Evolutionary conservation across 257 asterid species (phyloP).

Genomic region (Misopates orontium): DNA sequence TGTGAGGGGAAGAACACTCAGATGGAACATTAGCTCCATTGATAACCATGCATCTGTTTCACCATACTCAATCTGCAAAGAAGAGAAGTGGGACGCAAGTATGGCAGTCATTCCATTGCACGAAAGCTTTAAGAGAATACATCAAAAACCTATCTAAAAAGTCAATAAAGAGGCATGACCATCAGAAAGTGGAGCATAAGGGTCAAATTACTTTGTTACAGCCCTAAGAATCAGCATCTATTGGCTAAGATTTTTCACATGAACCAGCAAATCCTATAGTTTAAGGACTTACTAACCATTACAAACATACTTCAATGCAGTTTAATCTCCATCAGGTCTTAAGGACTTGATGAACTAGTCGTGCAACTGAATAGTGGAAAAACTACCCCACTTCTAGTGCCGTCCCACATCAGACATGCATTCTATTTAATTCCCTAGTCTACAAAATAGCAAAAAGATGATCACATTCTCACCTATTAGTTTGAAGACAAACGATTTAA

Average conservation of each 20-base stretch:
- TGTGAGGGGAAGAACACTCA: slow-evolving; percentile 93
- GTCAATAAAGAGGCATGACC: slow-evolving; percentile 7
- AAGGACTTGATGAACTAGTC: slow-evolving; percentile 9
- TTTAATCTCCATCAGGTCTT: background rate
- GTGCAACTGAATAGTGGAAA: slow-evolving; percentile 13
- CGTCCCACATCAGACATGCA: background rate
- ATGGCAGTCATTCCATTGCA: slow-evolving; percentile 21
- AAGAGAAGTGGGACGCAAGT: slow-evolving; percentile 26
- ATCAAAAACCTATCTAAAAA: background rate
- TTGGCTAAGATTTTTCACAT: background rate
- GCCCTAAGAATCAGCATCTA: too few relatives aligned
- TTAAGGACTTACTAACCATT: background rate
- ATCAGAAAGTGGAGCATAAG: slow-evolving; percentile 19
- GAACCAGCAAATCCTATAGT: background rate
- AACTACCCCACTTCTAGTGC: background rate
- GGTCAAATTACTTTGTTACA: too few relatives aligned
- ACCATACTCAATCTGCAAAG: slow-evolving; percentile 80
- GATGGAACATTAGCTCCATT: slow-evolving; percentile 96
- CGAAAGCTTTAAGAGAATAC: slow-evolving; percentile 4
- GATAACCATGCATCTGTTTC: slow-evolving; percentile 99
- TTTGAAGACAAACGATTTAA: slow-evolving; percentile 18
- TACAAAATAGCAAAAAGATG: slow-evolving; percentile 1
- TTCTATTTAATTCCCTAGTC: slow-evolving; percentile 2
- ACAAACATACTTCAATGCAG: background rate
- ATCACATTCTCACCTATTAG: background rate